Evolutionary conservation across 257 asterid genomes (phyloP).

Genomic region (Oldenlandia corymbosa): DNA sequence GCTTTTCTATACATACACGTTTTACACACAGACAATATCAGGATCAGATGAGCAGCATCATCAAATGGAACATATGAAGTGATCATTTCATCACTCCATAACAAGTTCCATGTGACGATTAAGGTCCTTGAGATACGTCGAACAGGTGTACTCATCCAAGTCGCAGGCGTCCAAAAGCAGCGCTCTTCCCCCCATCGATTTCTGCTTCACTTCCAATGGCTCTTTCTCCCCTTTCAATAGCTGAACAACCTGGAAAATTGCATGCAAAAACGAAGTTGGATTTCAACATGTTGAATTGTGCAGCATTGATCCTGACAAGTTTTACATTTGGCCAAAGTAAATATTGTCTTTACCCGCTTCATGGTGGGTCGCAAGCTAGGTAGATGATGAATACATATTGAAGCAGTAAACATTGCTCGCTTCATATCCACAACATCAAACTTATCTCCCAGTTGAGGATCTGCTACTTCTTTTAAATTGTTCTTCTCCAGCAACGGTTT

Average conservation of each 20-base stretch:
- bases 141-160: conserved; percentile 67
- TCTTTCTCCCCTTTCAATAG: conserved; percentile 66
- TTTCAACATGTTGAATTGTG: too few relatives aligned
- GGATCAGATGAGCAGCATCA: background rate
- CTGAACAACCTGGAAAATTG: conserved; percentile 50
- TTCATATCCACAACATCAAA: conserved; percentile 57
- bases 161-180: conserved; percentile 60
- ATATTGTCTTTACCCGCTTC: conserved; percentile 48
- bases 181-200: conserved; percentile 56
- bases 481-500: conserved; percentile 74
- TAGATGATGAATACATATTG: conserved; percentile 75
- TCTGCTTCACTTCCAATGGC: conserved; percentile 51
- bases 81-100: conserved; percentile 53
- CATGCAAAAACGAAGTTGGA: background rate
- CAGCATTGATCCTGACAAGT: too few relatives aligned
- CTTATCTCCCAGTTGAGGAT: conserved; percentile 57
- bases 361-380: conserved; percentile 82
- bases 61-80: background rate
- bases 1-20: too few relatives aligned
- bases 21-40: conserved; percentile 6
- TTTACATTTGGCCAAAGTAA: background rate
- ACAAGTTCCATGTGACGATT: conserved; percentile 86
- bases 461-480: conserved; percentile 57
- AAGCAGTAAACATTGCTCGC: conserved; percentile 69
- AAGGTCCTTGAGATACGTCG: conserved; percentile 71